Evolutionary conservation across 345 rosid species (phyloP), one percentile per base, ranked within the genome.

Genomic region (Eucalyptus pauciflora): DNA sequence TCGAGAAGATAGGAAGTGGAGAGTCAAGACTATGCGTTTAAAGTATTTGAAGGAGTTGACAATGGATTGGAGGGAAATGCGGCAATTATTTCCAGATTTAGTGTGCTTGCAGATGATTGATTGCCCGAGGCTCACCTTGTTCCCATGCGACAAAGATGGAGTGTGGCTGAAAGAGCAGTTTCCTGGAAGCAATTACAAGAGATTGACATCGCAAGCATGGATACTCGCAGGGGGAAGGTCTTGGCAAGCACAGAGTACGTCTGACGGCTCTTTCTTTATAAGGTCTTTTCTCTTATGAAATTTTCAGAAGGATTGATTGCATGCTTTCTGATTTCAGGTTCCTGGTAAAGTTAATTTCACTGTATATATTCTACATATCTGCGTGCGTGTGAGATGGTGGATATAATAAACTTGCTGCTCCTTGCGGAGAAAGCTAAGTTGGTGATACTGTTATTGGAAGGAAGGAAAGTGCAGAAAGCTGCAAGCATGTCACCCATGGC

Each of bases 41-140:
- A 91, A 93, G 90, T 92, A 92, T 86, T 92, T 94, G 88, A 87
- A 54, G 25, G 90, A 91, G 86, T 54, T 93, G 43, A 86, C 91
- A 88, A 87, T 85, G 31, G 89, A 89, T 29, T 93, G 94, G 94
- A 91, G 69, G 80, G 87, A 91, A 29, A 20, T 93, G 92, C 87
- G 13, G 31, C 50, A 5, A 14, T 45, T 64, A 76, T 94, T 93
- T 86, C 94, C 94, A 48, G 1, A 90, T 0, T 81, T 94, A 89
- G 7, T 4, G 18, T 87, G 90, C 87, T 88, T 94, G 67, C 95
- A 93, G 91, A 91, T 58, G 89, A 90, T 86, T 49, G 52, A 91
- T 7, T 94, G 95, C 79, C 94, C 93, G 2, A 89, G 85, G 86
- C 89, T 94, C 86, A 87, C 90, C 7, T 88, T 90, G 88, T 93